Evolutionary conservation across 495 filamentous ascomycete genomes (phyloP).

Genomic region (Cryomyces minteri): DNA sequence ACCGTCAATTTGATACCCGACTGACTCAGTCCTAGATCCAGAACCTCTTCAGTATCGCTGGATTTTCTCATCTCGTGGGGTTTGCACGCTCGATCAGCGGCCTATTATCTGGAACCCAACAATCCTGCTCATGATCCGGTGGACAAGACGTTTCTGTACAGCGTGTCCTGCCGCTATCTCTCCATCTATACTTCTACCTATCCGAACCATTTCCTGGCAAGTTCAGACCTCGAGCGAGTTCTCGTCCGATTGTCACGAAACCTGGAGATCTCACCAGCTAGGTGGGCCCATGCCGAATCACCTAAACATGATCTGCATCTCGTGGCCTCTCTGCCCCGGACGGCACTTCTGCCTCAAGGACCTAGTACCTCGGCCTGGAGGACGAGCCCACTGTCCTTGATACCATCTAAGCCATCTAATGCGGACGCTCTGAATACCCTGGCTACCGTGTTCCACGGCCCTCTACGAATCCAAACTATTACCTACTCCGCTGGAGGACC

Average conservation of each 20-base stretch:
- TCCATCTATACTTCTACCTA: constrained; percentile 34
- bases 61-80: constrained; percentile 34
- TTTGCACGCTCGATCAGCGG: constrained; percentile 29
- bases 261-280: constrained; percentile 23
- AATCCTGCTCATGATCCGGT: constrained; percentile 26
- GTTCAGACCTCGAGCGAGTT: constrained; percentile 26
- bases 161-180: constrained; percentile 37
- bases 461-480: constrained; percentile 9
- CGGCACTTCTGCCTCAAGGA: constrained; percentile 29
- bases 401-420: constrained; percentile 32
- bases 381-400: constrained; percentile 26
- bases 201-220: constrained; percentile 33
- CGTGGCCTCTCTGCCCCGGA: constrained; percentile 37
- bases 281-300: constrained; percentile 31
- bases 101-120: constrained; percentile 33
- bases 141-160: constrained; percentile 32
- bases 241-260: constrained; percentile 26
- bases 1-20: no score
- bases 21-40: no score
- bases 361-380: constrained; percentile 11
- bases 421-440: constrained; percentile 35
- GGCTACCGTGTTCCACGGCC: constrained; percentile 36
- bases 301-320: constrained; percentile 37
- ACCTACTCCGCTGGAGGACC: constrained; percentile 19
- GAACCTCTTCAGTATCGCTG: constrained; percentile 13